A percentile compares a stretch with the other conserved stretches of the same genome.
Evolutionary conservation across 163 green algal species (phyloP).

Genomic region (Scenedesmus sp.): DNA sequence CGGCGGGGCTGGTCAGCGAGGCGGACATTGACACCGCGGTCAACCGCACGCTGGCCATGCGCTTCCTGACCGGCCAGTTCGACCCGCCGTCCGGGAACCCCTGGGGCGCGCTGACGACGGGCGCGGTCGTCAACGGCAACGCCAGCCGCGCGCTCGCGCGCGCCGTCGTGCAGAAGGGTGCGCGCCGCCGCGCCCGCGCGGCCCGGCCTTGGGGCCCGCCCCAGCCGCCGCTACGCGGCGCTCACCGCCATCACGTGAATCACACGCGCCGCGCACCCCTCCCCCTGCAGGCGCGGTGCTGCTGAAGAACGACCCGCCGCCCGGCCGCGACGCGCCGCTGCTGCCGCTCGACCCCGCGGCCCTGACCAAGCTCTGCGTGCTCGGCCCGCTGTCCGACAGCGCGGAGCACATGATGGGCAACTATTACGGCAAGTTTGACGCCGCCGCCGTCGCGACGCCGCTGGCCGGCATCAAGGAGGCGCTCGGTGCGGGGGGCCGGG

Average conservation of each 20-base stretch:
- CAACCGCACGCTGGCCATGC: constrained; percentile 21
- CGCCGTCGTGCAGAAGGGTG: constrained; percentile 28
- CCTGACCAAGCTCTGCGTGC: constrained; percentile 33
- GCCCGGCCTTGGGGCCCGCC: no score
- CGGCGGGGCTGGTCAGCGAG: background rate
- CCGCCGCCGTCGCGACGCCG: background rate
- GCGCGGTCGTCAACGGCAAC: constrained; percentile 3
- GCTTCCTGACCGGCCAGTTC: constrained; percentile 46
- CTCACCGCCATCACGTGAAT: no score
- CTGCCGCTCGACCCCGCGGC: constrained; percentile 18
- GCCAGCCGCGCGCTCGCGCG: constrained; percentile 7
- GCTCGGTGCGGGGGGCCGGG: constrained; percentile 26
- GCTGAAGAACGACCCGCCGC: constrained; percentile 24
- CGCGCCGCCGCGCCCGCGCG: no score
- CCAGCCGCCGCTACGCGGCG: no score
- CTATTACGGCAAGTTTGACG: constrained; percentile 41
- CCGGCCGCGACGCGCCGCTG: background rate
- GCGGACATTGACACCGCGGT: constrained; percentile 15
- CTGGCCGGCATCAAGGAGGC: constrained; percentile 28
- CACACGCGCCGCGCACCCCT: no score
- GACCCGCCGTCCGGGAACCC: constrained; percentile 11
- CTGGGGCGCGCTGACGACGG: background rate
- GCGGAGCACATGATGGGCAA: constrained; percentile 45
- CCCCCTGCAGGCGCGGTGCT: constrained; percentile 28
- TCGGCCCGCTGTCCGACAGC: constrained; percentile 21